These are phyloP conservation scores for Ensete ventricosum DNA, from an alignment of 176 grass and related monocot genomes.

Conservation along the genomic window DNA sequence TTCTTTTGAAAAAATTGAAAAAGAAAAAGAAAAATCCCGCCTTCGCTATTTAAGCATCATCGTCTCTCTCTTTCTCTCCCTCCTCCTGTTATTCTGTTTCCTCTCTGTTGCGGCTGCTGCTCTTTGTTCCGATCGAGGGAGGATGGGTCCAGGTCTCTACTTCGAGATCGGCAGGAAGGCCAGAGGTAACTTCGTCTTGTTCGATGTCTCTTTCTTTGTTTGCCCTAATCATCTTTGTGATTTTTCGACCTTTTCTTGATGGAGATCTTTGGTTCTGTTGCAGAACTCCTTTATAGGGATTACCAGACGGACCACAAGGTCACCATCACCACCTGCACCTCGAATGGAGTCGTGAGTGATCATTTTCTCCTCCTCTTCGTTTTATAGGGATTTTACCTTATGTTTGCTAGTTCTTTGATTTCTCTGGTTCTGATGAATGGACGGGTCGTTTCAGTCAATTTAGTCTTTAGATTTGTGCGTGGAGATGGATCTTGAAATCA, in stretches of 20 bases:
- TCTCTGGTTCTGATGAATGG: not conserved
- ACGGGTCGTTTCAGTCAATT: too few species aligned
- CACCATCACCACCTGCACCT: slow-evolving; percentile 36
- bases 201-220: not conserved
- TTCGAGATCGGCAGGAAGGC: slow-evolving; percentile 73
- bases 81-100: not conserved
- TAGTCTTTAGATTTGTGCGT: not conserved
- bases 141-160: slow-evolving; percentile 68
- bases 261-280: not conserved
- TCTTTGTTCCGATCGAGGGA: not conserved
- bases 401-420: not conserved
- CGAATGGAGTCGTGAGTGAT: slow-evolving; percentile 49
- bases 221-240: not conserved
- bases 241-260: slow-evolving; percentile 1
- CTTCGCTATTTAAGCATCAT: too few species aligned
- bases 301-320: slow-evolving; percentile 53
- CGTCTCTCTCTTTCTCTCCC: too few species aligned
- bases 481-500: not conserved
- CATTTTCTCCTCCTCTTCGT: not conserved
- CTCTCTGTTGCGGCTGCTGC: not conserved
- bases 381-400: not conserved
- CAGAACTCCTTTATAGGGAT: slow-evolving; percentile 58
- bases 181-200: slow-evolving; percentile 36
- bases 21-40: too few species aligned
- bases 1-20: too few species aligned